Evolutionary conservation across 371 early-diverging fungal species (phyloP), one percentile per base, ranked within the genome.

Genomic region (Mucor irregularis): DNA sequence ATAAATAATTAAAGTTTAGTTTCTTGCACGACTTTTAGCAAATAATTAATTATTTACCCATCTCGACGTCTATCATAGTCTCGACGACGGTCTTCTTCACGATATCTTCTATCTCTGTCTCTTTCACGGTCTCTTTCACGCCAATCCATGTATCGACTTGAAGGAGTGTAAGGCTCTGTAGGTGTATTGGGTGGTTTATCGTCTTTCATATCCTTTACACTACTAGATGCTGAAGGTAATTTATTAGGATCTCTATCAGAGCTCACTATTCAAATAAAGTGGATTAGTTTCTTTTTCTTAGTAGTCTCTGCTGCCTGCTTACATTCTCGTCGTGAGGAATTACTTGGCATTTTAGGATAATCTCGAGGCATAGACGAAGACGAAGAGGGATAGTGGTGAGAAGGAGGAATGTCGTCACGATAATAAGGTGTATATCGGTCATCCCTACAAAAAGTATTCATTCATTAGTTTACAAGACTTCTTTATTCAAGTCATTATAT

Each of bases 61-160:
- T 61, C 71, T 17, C 69, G 56, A 30, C 76, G 51, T 48, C 72
- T 57, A 46, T 78, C 78, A 37, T 73, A 68, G 24, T 74, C 78
- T 43, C 78, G 62, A 22, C 78, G 71, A 21, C 77, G 68, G 21
- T 77, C 77, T 29, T 78, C 78, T n/a, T 74, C 75, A 31, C 73
- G 51, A 39, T 67, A 74, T 37, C 75, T 54, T 43, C 74, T 53
- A n/a, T 76, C 77, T 14, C 80, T 61, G 0, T 76, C 77, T 50
- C 81, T 49, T 2, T 81, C 81, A 43, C 75, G 68, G 13, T 70
- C 73, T 42, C 77, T 58, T 16, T 69, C 71, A 42, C 71, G 75
- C 71, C 75, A 74, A 43, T 78, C 78, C 31, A 28, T 53, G 33
- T 77, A 71, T n/a, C 75, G 61, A n/a, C 53, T 38, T 29, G 69